Evolutionary conservation across 768 basidiomycete species (phyloP).

Genomic region (Zangia roseola): DNA sequence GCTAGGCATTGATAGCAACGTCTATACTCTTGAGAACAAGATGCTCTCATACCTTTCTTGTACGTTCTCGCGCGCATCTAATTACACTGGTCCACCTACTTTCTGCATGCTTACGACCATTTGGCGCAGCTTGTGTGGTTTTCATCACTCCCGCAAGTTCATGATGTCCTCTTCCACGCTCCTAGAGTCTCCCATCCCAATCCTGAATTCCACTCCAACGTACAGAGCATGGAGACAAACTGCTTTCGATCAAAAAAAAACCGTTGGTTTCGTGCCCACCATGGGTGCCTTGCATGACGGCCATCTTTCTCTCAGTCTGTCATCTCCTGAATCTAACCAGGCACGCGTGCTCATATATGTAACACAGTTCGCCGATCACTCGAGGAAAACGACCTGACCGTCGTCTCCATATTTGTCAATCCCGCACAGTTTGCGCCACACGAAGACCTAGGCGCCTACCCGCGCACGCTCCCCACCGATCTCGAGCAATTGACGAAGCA

Average conservation of each 20-base stretch:
- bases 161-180: conserved; percentile 23
- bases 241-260: conserved; percentile 55
- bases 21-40: not conserved
- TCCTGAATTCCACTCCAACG: conserved; percentile 58
- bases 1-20: too few relatives aligned
- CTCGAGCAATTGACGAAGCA: conserved; percentile 56
- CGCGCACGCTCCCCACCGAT: conserved; percentile 79
- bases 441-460: conserved; percentile 91
- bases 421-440: conserved; percentile 96
- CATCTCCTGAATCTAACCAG: conserved; percentile 1
- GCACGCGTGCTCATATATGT: not conserved
- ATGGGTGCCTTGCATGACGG: conserved; percentile 98
- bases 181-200: conserved; percentile 37
- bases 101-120: conserved; percentile 10
- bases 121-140: conserved; percentile 3
- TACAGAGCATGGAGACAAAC: conserved; percentile 74
- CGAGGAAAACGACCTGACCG: conserved; percentile 75
- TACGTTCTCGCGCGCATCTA: not conserved
- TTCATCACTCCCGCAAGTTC: not conserved
- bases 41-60: not conserved
- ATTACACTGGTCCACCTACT: not conserved
- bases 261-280: conserved; percentile 94
- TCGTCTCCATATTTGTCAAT: conserved; percentile 96
- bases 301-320: conserved; percentile 84
- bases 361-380: conserved; percentile 73